Evolutionary conservation across 78 protist species (phyloP), one percentile per base, ranked within the genome.

Genomic region (Protostelium mycophagum): DNA sequence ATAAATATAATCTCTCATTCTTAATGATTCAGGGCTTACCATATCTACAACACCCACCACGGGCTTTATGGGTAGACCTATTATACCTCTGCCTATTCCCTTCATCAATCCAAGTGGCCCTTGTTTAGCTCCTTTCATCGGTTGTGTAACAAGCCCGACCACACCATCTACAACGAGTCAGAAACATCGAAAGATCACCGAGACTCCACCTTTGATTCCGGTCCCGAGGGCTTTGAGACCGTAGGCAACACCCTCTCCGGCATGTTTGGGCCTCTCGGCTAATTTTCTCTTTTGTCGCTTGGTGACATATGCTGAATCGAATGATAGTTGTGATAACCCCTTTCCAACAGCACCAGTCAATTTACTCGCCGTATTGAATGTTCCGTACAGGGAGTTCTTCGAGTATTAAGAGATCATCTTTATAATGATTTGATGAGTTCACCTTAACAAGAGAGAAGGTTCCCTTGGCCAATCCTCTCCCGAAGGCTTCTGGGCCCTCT

Each of bases 1-100:
- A 51, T 5, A 51, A 16, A 51, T 51, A 51, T 5, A 51, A 51
- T n/a, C n/a, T n/a, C n/a, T n/a, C n/a, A n/a, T n/a, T n/a, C n/a
- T n/a, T n/a, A n/a, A n/a, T n/a, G n/a, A n/a, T n/a, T 5, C 31
- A 51, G 73, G 73, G 16, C 73, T 51, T 0, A 92, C 95, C 36
- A 95, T 87, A 88, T 95, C 95, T 73, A 94, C 89, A 28, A 91
- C 96, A 94, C 96, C 96, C 36, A 93, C 91, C 0, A 94, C 95
- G 1, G 96, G 95, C 90, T 95, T 95, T 0, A 91, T 91, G 0
- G 96, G 92, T 34, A 93, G 86, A 38, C 96, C 96, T 0, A 92
- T 91, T 9, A 95, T n/a, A 86, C 96, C 96, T 63, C 95, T 95
- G n/a, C 96, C 96, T 35, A 94, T 38, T 63, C 96, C 96, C 89